Evolutionary conservation across 176 grass and related monocot genomes (phyloP).

Genomic region (Stipa capillata): DNA sequence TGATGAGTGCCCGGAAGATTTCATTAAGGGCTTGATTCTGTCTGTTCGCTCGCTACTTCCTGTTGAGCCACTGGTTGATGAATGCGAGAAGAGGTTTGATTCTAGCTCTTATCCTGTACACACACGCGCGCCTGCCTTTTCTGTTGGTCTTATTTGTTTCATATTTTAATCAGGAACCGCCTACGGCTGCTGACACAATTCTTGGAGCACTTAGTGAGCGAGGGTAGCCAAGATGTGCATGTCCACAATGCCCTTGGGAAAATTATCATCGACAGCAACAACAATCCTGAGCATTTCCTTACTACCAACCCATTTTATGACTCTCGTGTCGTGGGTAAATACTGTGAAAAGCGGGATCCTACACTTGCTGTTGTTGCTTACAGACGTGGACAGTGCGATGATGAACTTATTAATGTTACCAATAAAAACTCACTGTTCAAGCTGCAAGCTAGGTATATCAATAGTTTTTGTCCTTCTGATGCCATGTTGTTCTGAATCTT

Average conservation of each 20-base stretch:
- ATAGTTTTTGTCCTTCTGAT: constrained; percentile 13
- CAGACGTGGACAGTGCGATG: constrained; percentile 83
- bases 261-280: constrained; percentile 97
- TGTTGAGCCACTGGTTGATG: constrained; percentile 90
- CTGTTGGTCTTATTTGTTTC: constrained; percentile 15
- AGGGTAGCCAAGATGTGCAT: constrained; percentile 95
- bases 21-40: constrained; percentile 95
- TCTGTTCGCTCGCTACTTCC: constrained; percentile 92
- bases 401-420: constrained; percentile 87
- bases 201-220: constrained; percentile 85
- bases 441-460: constrained; percentile 77
- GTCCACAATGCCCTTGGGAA: constrained; percentile 96
- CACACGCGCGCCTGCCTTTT: background rate
- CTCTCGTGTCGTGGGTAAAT: constrained; percentile 93
- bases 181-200: constrained; percentile 77
- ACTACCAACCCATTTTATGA: constrained; percentile 96
- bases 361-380: constrained; percentile 97
- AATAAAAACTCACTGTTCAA: constrained; percentile 97
- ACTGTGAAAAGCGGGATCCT: constrained; percentile 95
- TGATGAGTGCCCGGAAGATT: constrained; percentile 98
- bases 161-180: constrained; percentile 58
- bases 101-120: background rate
- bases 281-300: constrained; percentile 94
- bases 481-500: background rate
- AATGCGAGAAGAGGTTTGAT: constrained; percentile 91